Evolutionary conservation across 306 rosid species (phyloP).

Genomic region (Potentilla sterilis): DNA sequence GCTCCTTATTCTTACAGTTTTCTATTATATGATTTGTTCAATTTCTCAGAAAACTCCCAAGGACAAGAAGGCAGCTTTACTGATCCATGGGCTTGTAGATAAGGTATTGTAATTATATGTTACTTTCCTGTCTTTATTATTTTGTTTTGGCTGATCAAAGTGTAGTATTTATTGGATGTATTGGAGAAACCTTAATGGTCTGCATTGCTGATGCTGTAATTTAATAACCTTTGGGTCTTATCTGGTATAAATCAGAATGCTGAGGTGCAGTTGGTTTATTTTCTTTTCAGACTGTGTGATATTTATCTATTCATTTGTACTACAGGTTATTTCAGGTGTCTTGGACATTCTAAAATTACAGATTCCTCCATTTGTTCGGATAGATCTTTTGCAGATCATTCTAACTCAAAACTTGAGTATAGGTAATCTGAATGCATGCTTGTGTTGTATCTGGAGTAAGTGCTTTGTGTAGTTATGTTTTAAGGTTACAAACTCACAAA

Average conservation of each 20-base stretch:
- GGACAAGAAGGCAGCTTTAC: constrained; percentile 89
- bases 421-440: constrained; percentile 48
- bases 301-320: constrained; percentile 25
- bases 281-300: constrained; percentile 14
- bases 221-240: neutral
- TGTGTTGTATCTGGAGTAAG: neutral
- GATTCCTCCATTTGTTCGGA: constrained; percentile 88
- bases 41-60: constrained; percentile 87
- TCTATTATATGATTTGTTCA: constrained; percentile 30
- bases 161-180: neutral
- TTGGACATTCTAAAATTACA: constrained; percentile 68
- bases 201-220: neutral
- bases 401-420: constrained; percentile 68
- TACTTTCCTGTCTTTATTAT: neutral
- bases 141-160: neutral
- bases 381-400: constrained; percentile 86
- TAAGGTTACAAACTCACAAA: neutral
- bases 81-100: constrained; percentile 85
- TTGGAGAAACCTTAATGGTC: neutral
- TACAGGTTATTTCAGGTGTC: constrained; percentile 84
- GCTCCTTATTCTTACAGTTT: neutral
- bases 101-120: constrained; percentile 52
- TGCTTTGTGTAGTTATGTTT: neutral
- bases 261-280: constrained; percentile 13
- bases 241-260: neutral